These are phyloP conservation scores for Globisporangium irregulare DNA, from an alignment of 352 stramenopile genomes.

Conservation along the genomic window DNA sequence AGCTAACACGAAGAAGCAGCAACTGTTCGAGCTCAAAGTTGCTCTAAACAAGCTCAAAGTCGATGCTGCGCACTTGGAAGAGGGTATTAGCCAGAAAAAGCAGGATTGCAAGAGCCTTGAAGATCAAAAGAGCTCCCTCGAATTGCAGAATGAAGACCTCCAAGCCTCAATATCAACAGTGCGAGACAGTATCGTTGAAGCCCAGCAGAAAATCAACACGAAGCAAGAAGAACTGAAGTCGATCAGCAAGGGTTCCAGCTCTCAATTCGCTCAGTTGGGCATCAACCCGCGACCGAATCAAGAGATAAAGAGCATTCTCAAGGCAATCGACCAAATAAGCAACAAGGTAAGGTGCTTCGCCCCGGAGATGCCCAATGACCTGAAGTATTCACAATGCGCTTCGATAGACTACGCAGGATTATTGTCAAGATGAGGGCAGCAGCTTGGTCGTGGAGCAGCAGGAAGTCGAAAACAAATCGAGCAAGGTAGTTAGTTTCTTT, in stretches of 20 bases:
- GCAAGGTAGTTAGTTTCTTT: neutral
- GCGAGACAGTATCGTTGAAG: neutral
- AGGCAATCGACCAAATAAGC: neutral
- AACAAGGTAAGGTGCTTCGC: neutral
- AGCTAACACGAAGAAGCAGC: conserved; percentile 3
- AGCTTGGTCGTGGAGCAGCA: neutral
- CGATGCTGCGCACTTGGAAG: conserved; percentile 1
- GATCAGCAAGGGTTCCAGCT: neutral
- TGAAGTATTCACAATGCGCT: neutral
- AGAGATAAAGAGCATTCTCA: neutral
- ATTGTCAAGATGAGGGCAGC: neutral
- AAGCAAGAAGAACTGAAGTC: conserved; percentile 9
- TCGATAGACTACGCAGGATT: neutral
- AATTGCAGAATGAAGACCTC: conserved; percentile 7
- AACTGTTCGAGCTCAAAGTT: conserved; percentile 9
- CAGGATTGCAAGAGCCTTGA: neutral
- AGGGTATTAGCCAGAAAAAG: neutral
- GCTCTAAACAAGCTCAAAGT: conserved; percentile 6
- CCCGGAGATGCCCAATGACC: neutral
- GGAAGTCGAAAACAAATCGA: neutral
- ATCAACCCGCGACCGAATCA: conserved; percentile 2
- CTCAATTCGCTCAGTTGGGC: neutral
- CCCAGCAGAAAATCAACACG: neutral
- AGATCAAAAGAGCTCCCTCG: neutral
- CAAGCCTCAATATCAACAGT: neutral